A percentile compares a stretch with the other conserved stretches of the same genome.
phyloP scores from a whole-genome alignment of 805 yeast genomes.

The Pichia phayaonensis region DNA sequence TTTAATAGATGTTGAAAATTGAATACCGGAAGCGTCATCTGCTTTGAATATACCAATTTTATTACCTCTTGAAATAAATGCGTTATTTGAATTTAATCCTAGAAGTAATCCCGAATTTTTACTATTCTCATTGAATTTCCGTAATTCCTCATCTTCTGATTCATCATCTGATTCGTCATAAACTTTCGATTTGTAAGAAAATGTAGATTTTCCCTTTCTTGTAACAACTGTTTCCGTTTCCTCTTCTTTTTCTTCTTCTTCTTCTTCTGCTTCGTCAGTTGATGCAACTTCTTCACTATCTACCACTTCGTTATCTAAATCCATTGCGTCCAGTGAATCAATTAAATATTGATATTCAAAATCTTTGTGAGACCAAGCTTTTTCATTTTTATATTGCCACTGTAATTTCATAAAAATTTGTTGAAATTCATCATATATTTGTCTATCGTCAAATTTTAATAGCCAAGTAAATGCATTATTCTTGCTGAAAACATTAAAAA shows the following conservation, averaged over 20 bases:
- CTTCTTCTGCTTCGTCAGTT: conserved; percentile 20
- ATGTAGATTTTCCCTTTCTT: not conserved
- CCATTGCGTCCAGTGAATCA: conserved; percentile 39
- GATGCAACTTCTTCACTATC: conserved; percentile 14
- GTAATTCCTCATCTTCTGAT: conserved; percentile 31
- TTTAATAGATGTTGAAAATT: conserved; percentile 61
- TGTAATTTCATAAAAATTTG: conserved; percentile 39
- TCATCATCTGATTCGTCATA: conserved; percentile 34
- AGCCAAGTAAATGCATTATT: conserved; percentile 51
- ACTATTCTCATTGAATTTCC: conserved; percentile 17
- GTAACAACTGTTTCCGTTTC: conserved; percentile 16
- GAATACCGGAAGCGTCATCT: conserved; percentile 39
- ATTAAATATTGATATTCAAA: conserved; percentile 49
- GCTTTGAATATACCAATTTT: conserved; percentile 74
- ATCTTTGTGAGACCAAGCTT: conserved; percentile 38
- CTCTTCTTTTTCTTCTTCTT: conserved; percentile 28
- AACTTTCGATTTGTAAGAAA: not conserved
- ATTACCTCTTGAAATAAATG: conserved; percentile 75
- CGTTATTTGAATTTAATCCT: conserved; percentile 60
- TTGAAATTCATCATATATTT: conserved; percentile 45
- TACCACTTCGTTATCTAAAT: conserved; percentile 12
- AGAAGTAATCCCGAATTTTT: conserved; percentile 60
- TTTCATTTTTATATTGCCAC: conserved; percentile 54
- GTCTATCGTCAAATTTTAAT: conserved; percentile 41
- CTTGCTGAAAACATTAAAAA: conserved; percentile 50